Evolutionary conservation across 2,329 filamentous ascomycete species (phyloP), one percentile per base, ranked within the genome.

Genomic region (Pestalotiopsis sp.): DNA sequence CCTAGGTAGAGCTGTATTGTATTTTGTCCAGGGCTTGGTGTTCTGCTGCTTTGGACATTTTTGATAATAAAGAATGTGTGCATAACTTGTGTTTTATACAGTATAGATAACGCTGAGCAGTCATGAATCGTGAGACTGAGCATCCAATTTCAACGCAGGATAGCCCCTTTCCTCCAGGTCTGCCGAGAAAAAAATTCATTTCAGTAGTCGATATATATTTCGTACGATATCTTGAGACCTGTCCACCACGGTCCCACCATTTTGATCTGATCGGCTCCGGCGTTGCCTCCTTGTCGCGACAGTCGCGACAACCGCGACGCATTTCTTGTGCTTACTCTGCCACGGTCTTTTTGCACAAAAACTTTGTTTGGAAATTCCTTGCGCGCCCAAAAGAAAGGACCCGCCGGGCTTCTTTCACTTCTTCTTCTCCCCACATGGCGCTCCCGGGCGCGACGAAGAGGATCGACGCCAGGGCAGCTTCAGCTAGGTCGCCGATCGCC

Each of bases 381-480:
- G 45, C 45, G 20, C 14, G 20, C 4, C 6, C 17, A 20, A 52
- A 52, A 23, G 23, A n/a, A n/a, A 52, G 45, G 45, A 20, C 20
- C 45, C 41, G 41, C 12, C 13, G 5, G 41, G 41, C 12, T 45
- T 14, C 39, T 41, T 45, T 45, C 12, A 45, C 12, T 31, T 31
- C 27, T 31, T 36, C 31, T 36, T 14, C 45, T n/a, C 14, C 45
- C 45, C 45, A 52, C 45, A 52, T 52, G 45, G 45, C 45, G 45
- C 17, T 49, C 17, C 41, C 41, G n/a, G 41, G 45, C 45, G 17
- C 17, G 45, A n/a, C 17, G 7, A n/a, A n/a, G 17, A 36, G 9
- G 59, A 62, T 62, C 59, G 59, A 62, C 59, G 31, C 27, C 59
- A 36, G 36, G 59, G 59, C 38, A 62, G 17, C 14, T 62, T 27